phyloP scores from a whole-genome alignment of 129 eudicot species.

The Rutidosis leptorrhynchoides region DNA sequence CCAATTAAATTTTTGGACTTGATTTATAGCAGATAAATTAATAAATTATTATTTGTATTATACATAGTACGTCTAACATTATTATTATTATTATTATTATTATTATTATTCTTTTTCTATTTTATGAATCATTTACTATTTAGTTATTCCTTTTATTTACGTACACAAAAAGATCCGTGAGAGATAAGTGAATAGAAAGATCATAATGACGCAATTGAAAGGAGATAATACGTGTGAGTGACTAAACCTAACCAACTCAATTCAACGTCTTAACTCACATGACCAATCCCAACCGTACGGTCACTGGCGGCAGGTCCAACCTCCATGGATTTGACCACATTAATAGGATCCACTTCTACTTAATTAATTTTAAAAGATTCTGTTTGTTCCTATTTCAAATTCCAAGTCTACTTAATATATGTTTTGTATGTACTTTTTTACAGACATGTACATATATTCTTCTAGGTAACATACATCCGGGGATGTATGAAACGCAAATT shows the following conservation, averaged over 20 bases:
- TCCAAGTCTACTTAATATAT: constrained; percentile 20
- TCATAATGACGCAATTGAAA: constrained; percentile 5
- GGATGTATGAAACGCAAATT: constrained; percentile 32
- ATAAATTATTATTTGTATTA: no score
- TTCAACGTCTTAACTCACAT: constrained; percentile 8
- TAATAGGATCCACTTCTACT: constrained; percentile 2
- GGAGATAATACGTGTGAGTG: constrained; percentile 2
- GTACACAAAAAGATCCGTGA: neutral
- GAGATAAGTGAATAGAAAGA: neutral
- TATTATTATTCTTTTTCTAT: no score
- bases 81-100: no score
- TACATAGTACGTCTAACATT: no score
- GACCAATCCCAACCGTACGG: constrained; percentile 19
- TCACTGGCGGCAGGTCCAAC: constrained; percentile 24
- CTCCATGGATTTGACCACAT: constrained; percentile 28
- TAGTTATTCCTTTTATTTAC: no score
- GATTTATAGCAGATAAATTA: no score
- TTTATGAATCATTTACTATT: no score
- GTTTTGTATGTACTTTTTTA: constrained; percentile 21
- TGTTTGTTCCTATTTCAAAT: constrained; percentile 23
- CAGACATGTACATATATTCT: constrained; percentile 34
- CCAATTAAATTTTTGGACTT: no score
- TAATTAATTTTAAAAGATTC: constrained; percentile 18
- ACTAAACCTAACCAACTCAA: constrained; percentile 6
- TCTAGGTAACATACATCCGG: constrained; percentile 37